Conservation (phyloP, 208 protist species). For the Acanthamoeba royreba region DNA sequence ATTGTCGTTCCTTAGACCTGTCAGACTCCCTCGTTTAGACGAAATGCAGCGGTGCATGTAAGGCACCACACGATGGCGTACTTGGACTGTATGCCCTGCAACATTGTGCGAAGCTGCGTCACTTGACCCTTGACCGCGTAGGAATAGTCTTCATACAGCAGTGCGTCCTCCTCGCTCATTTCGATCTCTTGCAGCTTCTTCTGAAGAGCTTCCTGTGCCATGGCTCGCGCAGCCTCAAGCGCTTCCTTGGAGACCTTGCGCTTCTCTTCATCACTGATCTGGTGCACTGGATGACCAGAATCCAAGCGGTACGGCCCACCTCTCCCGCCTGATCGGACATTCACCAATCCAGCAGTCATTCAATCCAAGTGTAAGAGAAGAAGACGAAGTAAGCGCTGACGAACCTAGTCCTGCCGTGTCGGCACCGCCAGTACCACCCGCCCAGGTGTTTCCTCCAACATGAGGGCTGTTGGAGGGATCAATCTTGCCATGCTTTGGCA, state of each 20-base stretch:
- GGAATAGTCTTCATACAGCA: slow-evolving; percentile 51
- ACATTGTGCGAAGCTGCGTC: slow-evolving; percentile 77
- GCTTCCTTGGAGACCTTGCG: slow-evolving; percentile 79
- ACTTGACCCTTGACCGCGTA: slow-evolving; percentile 45
- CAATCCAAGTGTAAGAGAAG: not conserved
- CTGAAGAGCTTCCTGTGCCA: slow-evolving; percentile 48
- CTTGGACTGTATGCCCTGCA: slow-evolving; percentile 81
- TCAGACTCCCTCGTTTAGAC: not conserved
- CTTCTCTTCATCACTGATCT: slow-evolving; percentile 88
- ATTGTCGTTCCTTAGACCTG: slow-evolving; percentile 76
- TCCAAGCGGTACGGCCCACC: slow-evolving; percentile 89
- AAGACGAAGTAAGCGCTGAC: not conserved
- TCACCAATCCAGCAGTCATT: not conserved
- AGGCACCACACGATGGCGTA: slow-evolving; percentile 83
- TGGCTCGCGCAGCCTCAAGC: slow-evolving; percentile 48
- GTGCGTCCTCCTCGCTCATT: slow-evolving; percentile 45
- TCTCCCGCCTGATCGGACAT: slow-evolving; percentile 76
- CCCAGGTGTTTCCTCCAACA: slow-evolving; percentile 90
- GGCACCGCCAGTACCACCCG: slow-evolving; percentile 78
- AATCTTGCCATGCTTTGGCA: slow-evolving; percentile 86
- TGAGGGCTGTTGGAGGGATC: slow-evolving; percentile 85
- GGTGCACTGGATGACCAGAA: slow-evolving; percentile 84
- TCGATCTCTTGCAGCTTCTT: slow-evolving; percentile 59
- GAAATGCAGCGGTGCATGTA: slow-evolving; percentile 76
- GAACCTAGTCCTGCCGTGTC: slow-evolving; percentile 55